Conservation (phyloP, 345 rosid genomes). For the Eucalyptus cloeziana region DNA sequence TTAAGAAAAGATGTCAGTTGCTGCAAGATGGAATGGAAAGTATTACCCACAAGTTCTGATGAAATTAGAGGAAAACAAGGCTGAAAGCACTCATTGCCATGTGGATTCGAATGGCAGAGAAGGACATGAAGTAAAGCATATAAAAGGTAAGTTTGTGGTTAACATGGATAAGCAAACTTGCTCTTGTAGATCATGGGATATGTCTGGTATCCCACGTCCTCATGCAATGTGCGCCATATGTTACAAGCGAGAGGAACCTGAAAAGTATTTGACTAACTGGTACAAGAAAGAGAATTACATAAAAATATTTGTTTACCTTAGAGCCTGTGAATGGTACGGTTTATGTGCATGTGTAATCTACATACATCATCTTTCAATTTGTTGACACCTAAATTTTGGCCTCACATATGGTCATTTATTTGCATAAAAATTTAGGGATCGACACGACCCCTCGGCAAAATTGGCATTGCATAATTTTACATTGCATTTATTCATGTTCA, state of each 20-base stretch:
- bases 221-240: background rate
- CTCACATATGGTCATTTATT: too few relatives aligned
- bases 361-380: too few relatives aligned
- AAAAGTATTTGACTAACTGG: too few relatives aligned
- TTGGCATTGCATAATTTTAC: too few relatives aligned
- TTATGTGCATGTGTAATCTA: too few relatives aligned
- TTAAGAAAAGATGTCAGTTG: background rate
- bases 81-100: background rate
- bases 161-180: background rate
- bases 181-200: background rate
- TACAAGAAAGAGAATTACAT: too few relatives aligned
- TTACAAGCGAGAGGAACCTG: background rate
- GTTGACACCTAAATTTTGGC: too few relatives aligned
- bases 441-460: too few relatives aligned
- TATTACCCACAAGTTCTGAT: background rate
- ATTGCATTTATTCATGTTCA: too few relatives aligned
- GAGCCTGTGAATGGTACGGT: too few relatives aligned
- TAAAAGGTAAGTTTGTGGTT: background rate
- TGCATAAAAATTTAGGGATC: too few relatives aligned
- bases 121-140: background rate
- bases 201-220: background rate
- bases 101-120: background rate
- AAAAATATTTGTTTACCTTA: too few relatives aligned
- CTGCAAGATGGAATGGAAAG: background rate
- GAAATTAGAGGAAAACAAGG: background rate